Evolutionary conservation across 768 basidiomycete genomes (phyloP).

Genomic region (Mrakia blollopis): DNA sequence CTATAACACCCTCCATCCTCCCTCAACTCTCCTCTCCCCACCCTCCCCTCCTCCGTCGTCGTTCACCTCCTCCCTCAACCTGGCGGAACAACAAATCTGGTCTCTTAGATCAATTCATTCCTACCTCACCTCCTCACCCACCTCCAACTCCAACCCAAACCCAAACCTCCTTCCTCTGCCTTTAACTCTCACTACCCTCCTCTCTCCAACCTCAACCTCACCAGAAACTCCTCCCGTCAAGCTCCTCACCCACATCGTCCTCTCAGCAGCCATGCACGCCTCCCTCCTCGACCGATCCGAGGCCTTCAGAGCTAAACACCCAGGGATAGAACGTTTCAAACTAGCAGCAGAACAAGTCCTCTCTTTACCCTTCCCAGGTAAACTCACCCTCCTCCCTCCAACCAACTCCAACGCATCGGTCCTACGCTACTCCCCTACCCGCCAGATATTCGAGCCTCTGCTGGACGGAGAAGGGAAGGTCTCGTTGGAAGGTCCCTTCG

Average conservation of each 20-base stretch:
- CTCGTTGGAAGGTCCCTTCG: constrained; percentile 69
- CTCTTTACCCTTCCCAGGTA: constrained; percentile 62
- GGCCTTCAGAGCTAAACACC: constrained; percentile 59
- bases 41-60: background rate
- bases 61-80: background rate
- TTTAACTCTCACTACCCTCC: constrained; percentile 30
- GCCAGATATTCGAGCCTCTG: constrained; percentile 50
- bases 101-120: constrained; percentile 55
- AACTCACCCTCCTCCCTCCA: constrained; percentile 56
- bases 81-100: background rate
- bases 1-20: constrained; percentile 69
- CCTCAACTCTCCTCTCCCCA: constrained; percentile 35
- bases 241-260: constrained; percentile 69
- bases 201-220: constrained; percentile 43
- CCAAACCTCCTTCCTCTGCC: background rate
- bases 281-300: constrained; percentile 65
- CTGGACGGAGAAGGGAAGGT: constrained; percentile 37
- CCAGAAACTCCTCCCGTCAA: constrained; percentile 36
- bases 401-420: constrained; percentile 42
- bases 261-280: constrained; percentile 80
- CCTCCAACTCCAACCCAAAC: background rate
- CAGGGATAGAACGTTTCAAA: constrained; percentile 80
- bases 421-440: constrained; percentile 58
- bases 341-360: constrained; percentile 73
- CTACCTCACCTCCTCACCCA: constrained; percentile 47